Conservation (phyloP, 2,329 filamentous ascomycete species). For the Microcera coccophila region DNA sequence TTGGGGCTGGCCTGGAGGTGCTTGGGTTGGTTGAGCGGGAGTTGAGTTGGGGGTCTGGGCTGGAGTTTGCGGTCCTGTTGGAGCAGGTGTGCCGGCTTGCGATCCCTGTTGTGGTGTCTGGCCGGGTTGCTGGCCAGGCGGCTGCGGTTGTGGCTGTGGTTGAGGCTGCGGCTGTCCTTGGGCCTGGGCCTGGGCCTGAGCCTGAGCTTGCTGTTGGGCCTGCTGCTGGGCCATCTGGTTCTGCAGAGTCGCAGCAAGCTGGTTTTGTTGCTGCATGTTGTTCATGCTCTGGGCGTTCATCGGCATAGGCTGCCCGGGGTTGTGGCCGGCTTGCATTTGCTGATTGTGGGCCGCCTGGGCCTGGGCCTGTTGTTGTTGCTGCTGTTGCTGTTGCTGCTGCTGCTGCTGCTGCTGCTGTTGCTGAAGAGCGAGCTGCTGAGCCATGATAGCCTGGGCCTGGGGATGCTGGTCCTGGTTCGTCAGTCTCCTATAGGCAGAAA, state of each 20-base stretch:
- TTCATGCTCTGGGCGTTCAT: slow-evolving; percentile 48
- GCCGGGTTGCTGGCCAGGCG: slow-evolving; percentile 41
- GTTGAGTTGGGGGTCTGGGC: slow-evolving; percentile 44
- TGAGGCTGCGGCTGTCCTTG: slow-evolving; percentile 25
- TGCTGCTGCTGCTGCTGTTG: slow-evolving; percentile 15
- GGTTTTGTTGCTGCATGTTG: slow-evolving; percentile 42
- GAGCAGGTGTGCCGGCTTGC: slow-evolving; percentile 40
- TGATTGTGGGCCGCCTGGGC: slow-evolving; percentile 35
- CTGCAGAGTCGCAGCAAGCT: slow-evolving; percentile 33
- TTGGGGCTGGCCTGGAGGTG: slow-evolving; percentile 33
- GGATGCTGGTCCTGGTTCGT: slow-evolving; percentile 27
- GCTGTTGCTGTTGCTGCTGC: slow-evolving; percentile 29
- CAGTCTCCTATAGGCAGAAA: slow-evolving; percentile 5
- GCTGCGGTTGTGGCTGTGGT: slow-evolving; percentile 28
- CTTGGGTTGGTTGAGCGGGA: slow-evolving; percentile 32
- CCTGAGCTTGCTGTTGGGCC: slow-evolving; percentile 28
- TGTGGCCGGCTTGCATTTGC: slow-evolving; percentile 39
- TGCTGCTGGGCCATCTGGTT: slow-evolving; percentile 31
- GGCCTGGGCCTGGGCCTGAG: too few relatives aligned
- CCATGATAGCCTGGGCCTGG: slow-evolving; percentile 26
- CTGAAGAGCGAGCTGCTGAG: slow-evolving; percentile 16
- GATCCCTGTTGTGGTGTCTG: slow-evolving; percentile 45
- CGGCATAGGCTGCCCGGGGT: slow-evolving; percentile 45
- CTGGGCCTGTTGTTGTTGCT: slow-evolving; percentile 34
- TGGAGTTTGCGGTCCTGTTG: slow-evolving; percentile 44